phyloP scores from a whole-genome alignment of 1,139 yeast genomes.

The Saccharomycopsis hybrid region DNA sequence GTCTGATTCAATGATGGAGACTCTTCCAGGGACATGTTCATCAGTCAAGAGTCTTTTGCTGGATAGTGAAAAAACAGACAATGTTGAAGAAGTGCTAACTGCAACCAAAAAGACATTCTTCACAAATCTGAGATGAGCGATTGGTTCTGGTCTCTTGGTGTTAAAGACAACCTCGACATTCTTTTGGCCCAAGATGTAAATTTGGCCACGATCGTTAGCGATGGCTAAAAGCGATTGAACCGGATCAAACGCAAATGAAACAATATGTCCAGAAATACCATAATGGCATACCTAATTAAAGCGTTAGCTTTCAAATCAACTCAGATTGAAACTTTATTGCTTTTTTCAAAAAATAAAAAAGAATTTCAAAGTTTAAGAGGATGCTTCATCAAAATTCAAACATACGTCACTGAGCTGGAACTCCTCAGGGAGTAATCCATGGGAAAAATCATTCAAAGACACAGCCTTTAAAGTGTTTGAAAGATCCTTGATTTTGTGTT shows the following conservation, averaged over 20 bases:
- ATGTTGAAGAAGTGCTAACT: conserved; percentile 45
- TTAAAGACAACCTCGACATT: conserved; percentile 70
- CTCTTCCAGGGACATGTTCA: conserved; percentile 50
- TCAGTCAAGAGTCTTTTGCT: conserved; percentile 51
- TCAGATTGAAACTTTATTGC: too few species aligned
- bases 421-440: conserved; percentile 11
- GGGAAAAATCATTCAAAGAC: conserved; percentile 12
- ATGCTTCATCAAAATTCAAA: background rate
- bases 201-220: conserved; percentile 62
- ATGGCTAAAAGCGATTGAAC: conserved; percentile 81
- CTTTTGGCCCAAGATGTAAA: conserved; percentile 79
- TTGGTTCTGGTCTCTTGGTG: conserved; percentile 43
- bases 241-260: conserved; percentile 76
- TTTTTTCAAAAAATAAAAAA: background rate
- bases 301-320: conserved; percentile 8
- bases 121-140: conserved; percentile 56
- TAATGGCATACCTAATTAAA: conserved; percentile 28
- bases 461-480: conserved; percentile 16
- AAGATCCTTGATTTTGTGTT: conserved; percentile 12
- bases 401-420: conserved; percentile 10
- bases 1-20: conserved; percentile 68
- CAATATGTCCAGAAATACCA: conserved; percentile 54
- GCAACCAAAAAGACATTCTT: conserved; percentile 78
- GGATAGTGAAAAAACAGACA: conserved; percentile 66
- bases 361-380: background rate